phyloP scores from a whole-genome alignment of 1,284 basidiomycete genomes.

The Naganishia cerealis region DNA sequence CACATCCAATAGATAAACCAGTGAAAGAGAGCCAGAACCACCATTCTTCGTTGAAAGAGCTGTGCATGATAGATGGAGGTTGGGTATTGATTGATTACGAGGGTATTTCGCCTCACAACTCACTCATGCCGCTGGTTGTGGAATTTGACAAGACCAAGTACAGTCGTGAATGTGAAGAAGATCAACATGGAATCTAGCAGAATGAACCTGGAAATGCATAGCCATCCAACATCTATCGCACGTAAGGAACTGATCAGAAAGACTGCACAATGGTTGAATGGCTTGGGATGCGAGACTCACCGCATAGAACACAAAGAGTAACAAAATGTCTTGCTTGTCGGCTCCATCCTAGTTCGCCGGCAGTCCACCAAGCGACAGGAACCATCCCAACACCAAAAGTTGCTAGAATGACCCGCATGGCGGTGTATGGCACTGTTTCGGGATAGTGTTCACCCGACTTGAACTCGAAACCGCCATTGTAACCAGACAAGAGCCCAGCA shows the following conservation, averaged over 20 bases:
- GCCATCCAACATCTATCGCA: conserved; percentile 81
- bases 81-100: too few species aligned
- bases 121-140: conserved; percentile 91
- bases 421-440: conserved; percentile 79
- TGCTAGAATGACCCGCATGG: conserved; percentile 93
- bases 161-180: conserved; percentile 96
- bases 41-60: conserved; percentile 90
- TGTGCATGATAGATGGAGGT: conserved; percentile 46
- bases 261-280: not conserved
- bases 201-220: conserved; percentile 95
- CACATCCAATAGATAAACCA: conserved; percentile 88
- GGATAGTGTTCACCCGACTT: conserved; percentile 88
- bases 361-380: conserved; percentile 92
- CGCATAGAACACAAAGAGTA: conserved; percentile 87
- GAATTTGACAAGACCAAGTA: conserved; percentile 92
- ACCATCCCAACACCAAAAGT: conserved; percentile 93
- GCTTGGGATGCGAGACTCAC: conserved; percentile 57
- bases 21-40: conserved; percentile 92
- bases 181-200: conserved; percentile 96
- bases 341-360: conserved; percentile 91
- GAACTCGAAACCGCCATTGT: conserved; percentile 89
- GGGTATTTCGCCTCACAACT: conserved; percentile 43
- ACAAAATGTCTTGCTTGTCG: conserved; percentile 85
- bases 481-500: conserved; percentile 84
- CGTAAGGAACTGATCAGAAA: conserved; percentile 1